Percentiles rank a stretch among this genome's conserved stretches.
Evolutionary conservation across 208 protist genomes (phyloP).

Genomic region (Novymonas esmeraldas): DNA sequence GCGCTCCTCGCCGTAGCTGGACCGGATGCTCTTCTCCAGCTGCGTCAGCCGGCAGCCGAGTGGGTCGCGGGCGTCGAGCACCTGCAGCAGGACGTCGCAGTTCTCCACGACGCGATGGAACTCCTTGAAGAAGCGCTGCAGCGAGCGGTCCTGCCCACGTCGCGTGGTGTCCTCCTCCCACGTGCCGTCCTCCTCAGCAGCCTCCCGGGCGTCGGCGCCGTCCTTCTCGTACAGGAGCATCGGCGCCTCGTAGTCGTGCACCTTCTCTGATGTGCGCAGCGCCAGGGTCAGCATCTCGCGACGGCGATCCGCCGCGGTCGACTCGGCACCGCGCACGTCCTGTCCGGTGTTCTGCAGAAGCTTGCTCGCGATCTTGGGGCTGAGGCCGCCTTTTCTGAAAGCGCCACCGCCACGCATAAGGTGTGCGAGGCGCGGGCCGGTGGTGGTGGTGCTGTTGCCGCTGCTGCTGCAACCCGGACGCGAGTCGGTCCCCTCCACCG

Average conservation of each 20-base stretch:
- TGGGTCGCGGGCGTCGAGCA: conserved; percentile 97
- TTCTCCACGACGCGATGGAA: conserved; percentile 92
- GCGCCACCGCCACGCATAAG: conserved; percentile 23
- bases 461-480: conserved; percentile 1
- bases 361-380: conserved; percentile 13
- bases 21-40: conserved; percentile 94
- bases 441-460: not conserved
- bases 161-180: conserved; percentile 57
- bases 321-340: conserved; percentile 21
- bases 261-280: conserved; percentile 70
- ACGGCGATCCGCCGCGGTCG: conserved; percentile 46
- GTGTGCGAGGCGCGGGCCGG: conserved; percentile 10
- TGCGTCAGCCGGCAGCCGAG: conserved; percentile 94
- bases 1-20: conserved; percentile 85
- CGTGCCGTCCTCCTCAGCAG: conserved; percentile 34
- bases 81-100: conserved; percentile 97
- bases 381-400: not conserved
- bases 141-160: conserved; percentile 65
- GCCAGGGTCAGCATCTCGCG: conserved; percentile 78
- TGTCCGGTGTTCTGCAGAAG: conserved; percentile 17
- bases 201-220: conserved; percentile 8
- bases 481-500: conserved; percentile 2
- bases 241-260: conserved; percentile 79
- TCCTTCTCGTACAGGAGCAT: conserved; percentile 33
- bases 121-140: conserved; percentile 90